Conservation (phyloP, 2,329 filamentous ascomycete genomes). For the Coccinonectria pachysandricola region DNA sequence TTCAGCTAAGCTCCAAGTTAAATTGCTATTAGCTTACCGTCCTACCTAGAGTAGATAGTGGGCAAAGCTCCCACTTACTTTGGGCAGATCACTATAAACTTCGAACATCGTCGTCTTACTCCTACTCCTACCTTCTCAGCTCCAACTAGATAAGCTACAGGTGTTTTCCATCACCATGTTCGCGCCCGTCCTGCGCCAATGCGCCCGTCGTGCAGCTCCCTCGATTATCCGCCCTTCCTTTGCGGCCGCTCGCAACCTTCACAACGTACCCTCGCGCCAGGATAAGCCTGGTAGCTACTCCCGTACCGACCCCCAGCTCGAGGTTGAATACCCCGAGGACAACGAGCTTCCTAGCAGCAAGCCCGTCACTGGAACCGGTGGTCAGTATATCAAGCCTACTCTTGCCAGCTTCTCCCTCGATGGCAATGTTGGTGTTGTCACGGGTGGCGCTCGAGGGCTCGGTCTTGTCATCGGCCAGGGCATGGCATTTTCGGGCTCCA, state of each 20-base stretch:
- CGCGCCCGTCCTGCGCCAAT: constrained; percentile 19
- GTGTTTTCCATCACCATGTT: constrained; percentile 12
- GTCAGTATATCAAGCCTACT: constrained; percentile 74
- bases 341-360: constrained; percentile 59
- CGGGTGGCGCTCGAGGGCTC: constrained; percentile 79
- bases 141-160: constrained; percentile 1
- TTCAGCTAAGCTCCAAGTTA: not conserved
- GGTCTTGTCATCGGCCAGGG: constrained; percentile 91
- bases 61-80: no score
- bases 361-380: constrained; percentile 66
- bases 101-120: no score
- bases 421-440: constrained; percentile 73
- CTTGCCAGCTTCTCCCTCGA: constrained; percentile 80
- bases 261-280: constrained; percentile 23
- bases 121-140: not conserved
- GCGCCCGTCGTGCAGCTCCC: constrained; percentile 16
- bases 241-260: constrained; percentile 20
- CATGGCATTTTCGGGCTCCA: constrained; percentile 76
- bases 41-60: no score
- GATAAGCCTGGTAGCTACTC: constrained; percentile 55
- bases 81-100: no score
- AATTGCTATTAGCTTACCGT: constrained; percentile 4
- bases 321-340: constrained; percentile 69
- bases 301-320: constrained; percentile 68
- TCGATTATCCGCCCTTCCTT: constrained; percentile 14